Evolutionary conservation across 345 rosid species (phyloP).

Genomic region (Arabis hirsuta): DNA sequence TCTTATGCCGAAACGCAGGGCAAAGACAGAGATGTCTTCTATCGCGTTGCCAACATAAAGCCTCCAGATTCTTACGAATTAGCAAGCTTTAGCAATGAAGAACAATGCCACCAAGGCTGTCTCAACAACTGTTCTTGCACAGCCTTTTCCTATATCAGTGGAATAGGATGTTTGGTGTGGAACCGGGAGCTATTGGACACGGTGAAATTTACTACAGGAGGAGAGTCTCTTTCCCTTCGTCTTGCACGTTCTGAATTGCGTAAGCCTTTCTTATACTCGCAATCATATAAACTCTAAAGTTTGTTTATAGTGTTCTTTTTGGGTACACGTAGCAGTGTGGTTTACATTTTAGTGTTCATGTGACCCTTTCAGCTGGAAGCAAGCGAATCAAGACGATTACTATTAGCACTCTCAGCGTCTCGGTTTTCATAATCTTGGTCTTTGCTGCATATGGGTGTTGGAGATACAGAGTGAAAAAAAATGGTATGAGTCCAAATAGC

Average conservation of each 20-base stretch:
- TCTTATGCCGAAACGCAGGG: constrained; percentile 24
- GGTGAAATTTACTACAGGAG: constrained; percentile 47
- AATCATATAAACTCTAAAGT: not conserved
- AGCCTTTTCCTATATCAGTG: constrained; percentile 51
- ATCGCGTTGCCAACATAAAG: constrained; percentile 39
- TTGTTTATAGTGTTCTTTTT: not conserved
- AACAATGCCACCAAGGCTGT: constrained; percentile 39
- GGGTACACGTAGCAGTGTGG: constrained; percentile 7
- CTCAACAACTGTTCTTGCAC: constrained; percentile 64
- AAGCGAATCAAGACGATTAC: constrained; percentile 32
- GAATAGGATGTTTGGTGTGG: constrained; percentile 73
- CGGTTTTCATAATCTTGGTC: constrained; percentile 30
- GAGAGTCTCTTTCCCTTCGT: constrained; percentile 52
- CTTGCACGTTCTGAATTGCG: constrained; percentile 68
- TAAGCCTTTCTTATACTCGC: constrained; percentile 23
- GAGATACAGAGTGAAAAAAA: constrained; percentile 40
- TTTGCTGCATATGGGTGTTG: constrained; percentile 31
- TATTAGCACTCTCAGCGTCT: constrained; percentile 27
- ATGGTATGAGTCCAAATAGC: constrained; percentile 25
- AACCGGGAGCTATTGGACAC: constrained; percentile 56
- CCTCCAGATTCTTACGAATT: constrained; percentile 43
- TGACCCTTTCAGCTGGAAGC: constrained; percentile 40
- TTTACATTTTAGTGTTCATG: constrained; percentile 22
- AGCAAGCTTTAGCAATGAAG: constrained; percentile 18
- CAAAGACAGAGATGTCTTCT: constrained; percentile 30